phyloP scores from a whole-genome alignment of 1,139 yeast species.

The Fermentozyma sake region DNA sequence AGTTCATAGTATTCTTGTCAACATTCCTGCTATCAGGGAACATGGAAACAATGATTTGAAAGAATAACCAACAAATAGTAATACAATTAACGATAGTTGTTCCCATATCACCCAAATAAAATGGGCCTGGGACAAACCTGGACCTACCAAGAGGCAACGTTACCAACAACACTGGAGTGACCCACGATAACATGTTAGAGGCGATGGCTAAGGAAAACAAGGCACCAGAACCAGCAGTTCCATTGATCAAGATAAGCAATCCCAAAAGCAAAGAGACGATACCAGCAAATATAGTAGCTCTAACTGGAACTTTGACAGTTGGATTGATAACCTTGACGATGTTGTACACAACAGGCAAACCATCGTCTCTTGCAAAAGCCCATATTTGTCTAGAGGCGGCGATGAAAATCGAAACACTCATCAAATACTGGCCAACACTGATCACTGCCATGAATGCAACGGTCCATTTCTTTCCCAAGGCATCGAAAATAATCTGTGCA shows the following conservation, averaged over 20 bases:
- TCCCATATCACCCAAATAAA: constrained; percentile 24
- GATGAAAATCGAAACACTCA: constrained; percentile 55
- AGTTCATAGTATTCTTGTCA: constrained; percentile 30
- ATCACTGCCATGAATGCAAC: constrained; percentile 58
- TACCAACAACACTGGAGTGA: constrained; percentile 37
- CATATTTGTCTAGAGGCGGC: constrained; percentile 50
- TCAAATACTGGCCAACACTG: constrained; percentile 57
- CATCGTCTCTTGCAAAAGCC: constrained; percentile 47
- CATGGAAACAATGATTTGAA: constrained; percentile 35
- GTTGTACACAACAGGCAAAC: constrained; percentile 34
- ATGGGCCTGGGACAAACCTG: constrained; percentile 28
- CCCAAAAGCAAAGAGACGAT: constrained; percentile 24
- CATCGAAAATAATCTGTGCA: constrained; percentile 64
- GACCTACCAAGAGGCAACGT: constrained; percentile 38
- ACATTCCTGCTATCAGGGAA: constrained; percentile 30
- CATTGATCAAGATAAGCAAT: constrained; percentile 32
- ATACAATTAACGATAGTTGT: constrained; percentile 20
- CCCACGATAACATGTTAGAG: constrained; percentile 41
- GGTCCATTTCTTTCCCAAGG: constrained; percentile 68
- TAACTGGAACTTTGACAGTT: constrained; percentile 22
- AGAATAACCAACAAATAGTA: constrained; percentile 24
- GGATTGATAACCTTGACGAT: constrained; percentile 24
- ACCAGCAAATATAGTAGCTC: constrained; percentile 30
- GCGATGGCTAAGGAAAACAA: constrained; percentile 48
- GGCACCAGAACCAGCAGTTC: constrained; percentile 37